Percentiles rank a stretch among this genome's conserved stretches.
phyloP scores from a whole-genome alignment of 176 grass and related monocot genomes.

The Poa pratensis region DNA sequence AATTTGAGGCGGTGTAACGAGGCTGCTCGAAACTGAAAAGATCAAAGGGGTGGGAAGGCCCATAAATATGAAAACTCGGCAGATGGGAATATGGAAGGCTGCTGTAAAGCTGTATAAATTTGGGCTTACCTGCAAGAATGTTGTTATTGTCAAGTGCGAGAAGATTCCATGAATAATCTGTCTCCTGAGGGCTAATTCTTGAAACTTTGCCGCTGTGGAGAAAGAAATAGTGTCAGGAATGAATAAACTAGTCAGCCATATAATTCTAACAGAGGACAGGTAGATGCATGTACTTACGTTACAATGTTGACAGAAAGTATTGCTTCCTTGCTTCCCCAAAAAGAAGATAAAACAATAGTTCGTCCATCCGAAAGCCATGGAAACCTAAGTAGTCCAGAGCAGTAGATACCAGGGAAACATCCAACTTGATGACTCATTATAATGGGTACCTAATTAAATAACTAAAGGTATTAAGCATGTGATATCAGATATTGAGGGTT shows the following conservation, averaged over 20 bases:
- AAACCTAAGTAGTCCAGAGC: conserved; percentile 57
- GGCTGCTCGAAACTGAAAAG: conserved; percentile 28
- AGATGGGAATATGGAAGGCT: conserved; percentile 26
- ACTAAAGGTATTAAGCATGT: conserved; percentile 16
- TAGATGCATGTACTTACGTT: conserved; percentile 52
- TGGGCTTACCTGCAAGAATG: conserved; percentile 79
- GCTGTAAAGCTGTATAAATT: background rate
- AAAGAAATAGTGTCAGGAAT: conserved; percentile 30
- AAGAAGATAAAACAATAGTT: conserved; percentile 86
- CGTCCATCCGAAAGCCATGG: conserved; percentile 89
- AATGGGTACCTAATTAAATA: conserved; percentile 62
- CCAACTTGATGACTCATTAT: conserved; percentile 71
- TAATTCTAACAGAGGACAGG: background rate
- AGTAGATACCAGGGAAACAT: conserved; percentile 85
- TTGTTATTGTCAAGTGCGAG: conserved; percentile 87
- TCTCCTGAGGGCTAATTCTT: conserved; percentile 68
- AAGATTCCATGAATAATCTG: conserved; percentile 71
- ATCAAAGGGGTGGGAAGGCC: background rate
- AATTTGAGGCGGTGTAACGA: conserved; percentile 15
- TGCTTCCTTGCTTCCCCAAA: conserved; percentile 81
- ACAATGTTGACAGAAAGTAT: conserved; percentile 78
- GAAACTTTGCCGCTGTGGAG: conserved; percentile 61
- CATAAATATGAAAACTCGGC: conserved; percentile 40
- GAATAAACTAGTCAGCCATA: conserved; percentile 30
- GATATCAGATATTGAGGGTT: conserved; percentile 16